Evolutionary conservation across 148 eudicot genomes (phyloP).

Genomic region (Chenopodium suecicum): DNA sequence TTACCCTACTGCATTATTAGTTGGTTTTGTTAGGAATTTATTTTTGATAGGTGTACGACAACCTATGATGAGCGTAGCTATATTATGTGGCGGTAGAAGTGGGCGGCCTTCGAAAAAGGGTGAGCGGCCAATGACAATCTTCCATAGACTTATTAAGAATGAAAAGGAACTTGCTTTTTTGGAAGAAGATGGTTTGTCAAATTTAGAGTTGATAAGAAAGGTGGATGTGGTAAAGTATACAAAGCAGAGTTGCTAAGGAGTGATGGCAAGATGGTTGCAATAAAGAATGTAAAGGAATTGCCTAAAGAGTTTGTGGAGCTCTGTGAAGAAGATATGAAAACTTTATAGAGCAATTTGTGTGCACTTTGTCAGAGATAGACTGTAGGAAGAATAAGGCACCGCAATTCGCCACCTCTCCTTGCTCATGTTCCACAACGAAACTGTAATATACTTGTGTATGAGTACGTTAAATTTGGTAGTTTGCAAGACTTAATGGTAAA

Average conservation of each 20-base stretch:
- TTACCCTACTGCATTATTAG: too few relatives aligned
- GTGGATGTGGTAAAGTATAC: conserved; percentile 90
- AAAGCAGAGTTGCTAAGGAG: conserved; percentile 62
- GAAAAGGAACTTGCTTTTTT: conserved; percentile 67
- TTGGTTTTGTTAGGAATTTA: too few relatives aligned
- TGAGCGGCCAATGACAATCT: conserved; percentile 39
- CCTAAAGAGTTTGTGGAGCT: conserved; percentile 53
- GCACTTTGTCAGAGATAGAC: conserved; percentile 68
- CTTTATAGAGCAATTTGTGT: conserved; percentile 56
- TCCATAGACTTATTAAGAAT: conserved; percentile 73
- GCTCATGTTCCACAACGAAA: conserved; percentile 79
- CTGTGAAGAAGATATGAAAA: conserved; percentile 66
- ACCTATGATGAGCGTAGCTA: conserved; percentile 15
- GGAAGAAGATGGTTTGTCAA: conserved; percentile 67
- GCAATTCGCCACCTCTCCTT: conserved; percentile 70
- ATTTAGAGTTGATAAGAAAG: conserved; percentile 51
- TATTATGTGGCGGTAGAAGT: conserved; percentile 28
- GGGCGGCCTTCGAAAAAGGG: background rate
- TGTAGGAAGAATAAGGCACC: conserved; percentile 78
- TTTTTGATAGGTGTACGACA: too few relatives aligned
- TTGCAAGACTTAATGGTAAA: conserved; percentile 55
- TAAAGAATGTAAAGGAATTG: conserved; percentile 66
- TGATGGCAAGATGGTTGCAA: conserved; percentile 65
- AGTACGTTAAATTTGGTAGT: conserved; percentile 93
- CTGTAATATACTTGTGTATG: conserved; percentile 80